A percentile compares a stretch with the other conserved stretches of the same genome.
Evolutionary conservation across 2,329 filamentous ascomycete species (phyloP).

Genomic region (Neofusicoccum kwambonambiense): DNA sequence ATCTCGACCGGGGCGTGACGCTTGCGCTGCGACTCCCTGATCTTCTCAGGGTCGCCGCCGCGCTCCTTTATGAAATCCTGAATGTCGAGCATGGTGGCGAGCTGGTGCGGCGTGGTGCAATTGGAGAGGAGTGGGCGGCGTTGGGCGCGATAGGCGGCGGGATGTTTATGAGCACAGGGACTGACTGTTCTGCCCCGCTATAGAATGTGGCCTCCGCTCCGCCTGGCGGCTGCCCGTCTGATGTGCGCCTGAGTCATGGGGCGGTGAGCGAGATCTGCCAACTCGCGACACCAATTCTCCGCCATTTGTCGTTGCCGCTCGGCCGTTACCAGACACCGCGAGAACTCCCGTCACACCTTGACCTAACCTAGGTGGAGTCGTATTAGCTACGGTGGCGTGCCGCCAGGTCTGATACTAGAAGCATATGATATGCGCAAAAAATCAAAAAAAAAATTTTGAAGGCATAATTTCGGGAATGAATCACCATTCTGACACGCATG

Average conservation of each 20-base stretch:
- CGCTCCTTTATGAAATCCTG: slow-evolving; percentile 66
- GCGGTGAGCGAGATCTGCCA: slow-evolving; percentile 12
- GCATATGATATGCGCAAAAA: not conserved
- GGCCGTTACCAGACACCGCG: too few relatives aligned
- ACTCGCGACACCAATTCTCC: not conserved
- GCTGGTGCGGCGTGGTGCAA: not conserved
- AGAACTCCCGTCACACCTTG: too few relatives aligned
- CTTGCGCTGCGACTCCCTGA: slow-evolving; percentile 85
- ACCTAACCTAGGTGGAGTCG: too few relatives aligned
- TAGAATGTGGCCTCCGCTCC: slow-evolving; percentile 8
- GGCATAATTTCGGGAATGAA: not conserved
- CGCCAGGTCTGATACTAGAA: too few relatives aligned
- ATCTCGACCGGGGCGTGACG: slow-evolving; percentile 76
- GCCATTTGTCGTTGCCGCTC: not conserved
- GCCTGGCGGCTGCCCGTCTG: too few relatives aligned
- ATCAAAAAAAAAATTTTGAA: not conserved
- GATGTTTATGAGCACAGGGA: slow-evolving; percentile 11
- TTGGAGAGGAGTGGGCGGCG: not conserved
- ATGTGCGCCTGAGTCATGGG: slow-evolving; percentile 11
- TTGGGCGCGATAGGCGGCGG: slow-evolving; percentile 2
- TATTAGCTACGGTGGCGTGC: too few relatives aligned
- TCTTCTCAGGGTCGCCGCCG: slow-evolving; percentile 86
- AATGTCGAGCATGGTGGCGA: slow-evolving; percentile 40
- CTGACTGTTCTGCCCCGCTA: slow-evolving; percentile 13
- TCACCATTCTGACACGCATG: not conserved